A percentile compares a stretch with the other conserved stretches of the same genome.
phyloP scores from a whole-genome alignment of 306 rosid species.

The Citrullus colocynthis region DNA sequence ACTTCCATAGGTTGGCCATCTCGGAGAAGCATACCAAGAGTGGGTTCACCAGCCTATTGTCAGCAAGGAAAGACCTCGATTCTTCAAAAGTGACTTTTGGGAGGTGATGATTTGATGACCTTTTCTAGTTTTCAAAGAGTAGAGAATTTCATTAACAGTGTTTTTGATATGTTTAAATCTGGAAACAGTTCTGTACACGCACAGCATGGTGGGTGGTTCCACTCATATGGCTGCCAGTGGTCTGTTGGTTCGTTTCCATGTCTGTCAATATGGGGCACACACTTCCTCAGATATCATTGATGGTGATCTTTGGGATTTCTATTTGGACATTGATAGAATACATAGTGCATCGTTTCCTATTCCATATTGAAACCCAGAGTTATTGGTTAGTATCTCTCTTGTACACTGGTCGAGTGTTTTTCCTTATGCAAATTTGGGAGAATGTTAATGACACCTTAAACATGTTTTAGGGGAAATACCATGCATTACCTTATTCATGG shows the following conservation, averaged over 20 bases:
- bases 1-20: slow-evolving; percentile 72
- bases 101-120: slow-evolving; percentile 40
- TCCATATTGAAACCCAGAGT: slow-evolving; percentile 78
- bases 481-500: slow-evolving; percentile 88
- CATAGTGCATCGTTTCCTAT: slow-evolving; percentile 75
- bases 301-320: slow-evolving; percentile 47
- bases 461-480: slow-evolving; percentile 69
- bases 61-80: slow-evolving; percentile 80
- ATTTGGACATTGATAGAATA: slow-evolving; percentile 80
- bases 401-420: background rate
- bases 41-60: slow-evolving; percentile 97
- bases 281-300: slow-evolving; percentile 30
- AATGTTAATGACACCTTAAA: background rate
- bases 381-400: slow-evolving; percentile 53
- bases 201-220: slow-evolving; percentile 98
- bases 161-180: slow-evolving; percentile 9
- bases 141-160: background rate
- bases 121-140: background rate
- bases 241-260: slow-evolving; percentile 40
- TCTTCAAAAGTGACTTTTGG: slow-evolving; percentile 58
- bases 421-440: background rate
- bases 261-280: slow-evolving; percentile 60
- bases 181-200: slow-evolving; percentile 73
- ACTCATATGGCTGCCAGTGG: slow-evolving; percentile 83
- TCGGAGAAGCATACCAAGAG: slow-evolving; percentile 79